Evolutionary conservation across 2,329 filamentous ascomycete species (phyloP), one percentile per base, ranked within the genome.

Genomic region (Colletotrichum endophyticum): DNA sequence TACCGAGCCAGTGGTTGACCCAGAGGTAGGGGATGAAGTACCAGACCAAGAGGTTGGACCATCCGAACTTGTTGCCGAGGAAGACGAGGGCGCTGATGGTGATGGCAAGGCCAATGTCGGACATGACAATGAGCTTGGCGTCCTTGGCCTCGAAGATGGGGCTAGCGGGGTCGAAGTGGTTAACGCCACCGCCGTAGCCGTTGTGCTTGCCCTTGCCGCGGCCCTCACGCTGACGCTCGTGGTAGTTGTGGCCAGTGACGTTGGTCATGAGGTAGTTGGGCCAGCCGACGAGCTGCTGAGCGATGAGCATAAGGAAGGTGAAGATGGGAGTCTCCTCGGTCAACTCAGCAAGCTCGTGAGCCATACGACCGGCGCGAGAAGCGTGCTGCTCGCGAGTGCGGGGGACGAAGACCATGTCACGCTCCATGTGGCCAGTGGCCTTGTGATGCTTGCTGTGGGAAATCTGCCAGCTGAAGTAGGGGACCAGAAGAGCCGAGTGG

Each of bases 401-500:
- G 77, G 97, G 97, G n/a, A 99, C 90, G 85, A 98, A 99, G 78
- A 99, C 97, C 97, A 99, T 99, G 87, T 99, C 97, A 80, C 96
- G 95, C 88, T 98, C 96, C 88, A 99, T 93, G 90, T 99, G 92
- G 81, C 96, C 97, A 53, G 97, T 99, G 79, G 96, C 96, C 92
- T 99, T 99, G 94, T 99, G 97, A 90, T 99, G 97, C 92, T 98
- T 98, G 89, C 95, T 95, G 89, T 99, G 97, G 80, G 96, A 98
- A 87, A 99, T 96, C 89, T 99, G 98, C 97, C 97, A 99, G 84
- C 95, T 98, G 89, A 98, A 99, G 89, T 99, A 99, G 27, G 97
- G 97, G 66, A 99, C 96, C 73, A 98, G 90, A 53, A 98, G 92
- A 61, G 92, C 86, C 49, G 96, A 98, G 89, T 99, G 96, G 81